phyloP scores from a whole-genome alignment of 371 early-diverging fungal species.

The Mortierella sp. region DNA sequence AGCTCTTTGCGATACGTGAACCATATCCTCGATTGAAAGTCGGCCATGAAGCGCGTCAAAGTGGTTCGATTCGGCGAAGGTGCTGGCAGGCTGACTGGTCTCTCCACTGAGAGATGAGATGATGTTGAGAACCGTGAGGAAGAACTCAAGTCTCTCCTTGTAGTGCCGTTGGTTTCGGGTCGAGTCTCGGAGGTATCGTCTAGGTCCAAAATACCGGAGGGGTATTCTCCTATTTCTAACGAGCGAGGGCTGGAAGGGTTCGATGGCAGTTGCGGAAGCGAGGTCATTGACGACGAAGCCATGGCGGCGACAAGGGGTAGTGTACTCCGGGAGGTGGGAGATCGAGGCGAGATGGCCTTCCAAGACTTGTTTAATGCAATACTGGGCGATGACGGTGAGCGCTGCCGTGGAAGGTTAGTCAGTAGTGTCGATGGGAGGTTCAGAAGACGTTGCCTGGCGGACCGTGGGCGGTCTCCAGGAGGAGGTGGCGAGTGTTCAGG shows the following conservation, averaged over 20 bases:
- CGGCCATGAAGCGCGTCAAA: constrained; percentile 30
- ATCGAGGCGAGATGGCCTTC: constrained; percentile 23
- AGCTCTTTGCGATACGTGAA: constrained; percentile 94
- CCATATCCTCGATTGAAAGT: constrained; percentile 73
- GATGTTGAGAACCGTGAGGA: not conserved
- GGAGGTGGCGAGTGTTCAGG: not conserved
- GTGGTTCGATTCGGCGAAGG: constrained; percentile 17
- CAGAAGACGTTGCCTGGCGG: not conserved
- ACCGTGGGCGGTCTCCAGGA: not conserved
- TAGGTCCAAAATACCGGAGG: not conserved
- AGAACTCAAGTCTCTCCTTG: not conserved
- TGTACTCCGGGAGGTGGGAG: constrained; percentile 15
- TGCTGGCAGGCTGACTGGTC: not conserved
- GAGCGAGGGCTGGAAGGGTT: not conserved
- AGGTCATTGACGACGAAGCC: not conserved
- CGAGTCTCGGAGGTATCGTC: not conserved
- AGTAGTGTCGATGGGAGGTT: constrained; percentile 11
- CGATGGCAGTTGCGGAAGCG: not conserved
- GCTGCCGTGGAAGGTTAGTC: constrained; percentile 14
- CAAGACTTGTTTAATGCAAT: constrained; percentile 17
- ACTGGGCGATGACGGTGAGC: constrained; percentile 25
- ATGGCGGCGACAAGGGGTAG: constrained; percentile 16
- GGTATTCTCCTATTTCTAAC: not conserved
- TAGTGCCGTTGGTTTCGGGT: not conserved
- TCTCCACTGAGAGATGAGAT: not conserved